phyloP scores from a whole-genome alignment of 2,329 filamentous ascomycete genomes.

The Podosphaera xanthii region DNA sequence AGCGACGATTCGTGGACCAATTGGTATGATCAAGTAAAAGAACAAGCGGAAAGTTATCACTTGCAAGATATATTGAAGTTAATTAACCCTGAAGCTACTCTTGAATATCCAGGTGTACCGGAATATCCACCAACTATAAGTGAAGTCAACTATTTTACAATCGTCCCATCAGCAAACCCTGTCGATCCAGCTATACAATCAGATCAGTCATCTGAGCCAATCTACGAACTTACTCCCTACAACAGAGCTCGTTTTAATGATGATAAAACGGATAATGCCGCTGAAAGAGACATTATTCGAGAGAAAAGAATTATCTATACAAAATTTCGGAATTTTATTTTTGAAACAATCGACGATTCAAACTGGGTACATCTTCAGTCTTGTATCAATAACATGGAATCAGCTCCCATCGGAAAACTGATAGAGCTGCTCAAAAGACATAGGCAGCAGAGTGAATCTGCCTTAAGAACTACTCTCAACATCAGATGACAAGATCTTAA shows the following conservation, averaged over 20 bases:
- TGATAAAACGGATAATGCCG: background rate
- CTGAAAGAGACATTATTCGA: background rate
- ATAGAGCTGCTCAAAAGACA: background rate
- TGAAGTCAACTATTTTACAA: no score
- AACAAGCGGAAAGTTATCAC: background rate
- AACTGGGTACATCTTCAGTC: background rate
- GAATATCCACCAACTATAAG: no score
- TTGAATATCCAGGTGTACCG: no score
- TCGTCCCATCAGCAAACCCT: no score
- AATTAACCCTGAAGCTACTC: background rate
- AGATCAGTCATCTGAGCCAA: background rate
- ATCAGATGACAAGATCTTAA: background rate
- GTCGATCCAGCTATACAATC: no score
- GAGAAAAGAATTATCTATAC: background rate
- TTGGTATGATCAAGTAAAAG: background rate
- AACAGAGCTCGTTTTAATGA: background rate
- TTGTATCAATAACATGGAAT: background rate
- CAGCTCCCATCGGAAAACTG: background rate
- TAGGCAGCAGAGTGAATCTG: background rate
- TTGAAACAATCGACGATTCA: background rate
- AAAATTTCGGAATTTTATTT: background rate
- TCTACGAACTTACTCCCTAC: background rate
- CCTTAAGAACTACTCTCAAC: background rate
- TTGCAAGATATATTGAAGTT: background rate
- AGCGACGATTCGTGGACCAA: background rate